Percentiles rank a stretch among this genome's conserved stretches.
Evolutionary conservation across 2,329 filamentous ascomycete genomes (phyloP).

Genomic region (Dothideomycetes sp.): DNA sequence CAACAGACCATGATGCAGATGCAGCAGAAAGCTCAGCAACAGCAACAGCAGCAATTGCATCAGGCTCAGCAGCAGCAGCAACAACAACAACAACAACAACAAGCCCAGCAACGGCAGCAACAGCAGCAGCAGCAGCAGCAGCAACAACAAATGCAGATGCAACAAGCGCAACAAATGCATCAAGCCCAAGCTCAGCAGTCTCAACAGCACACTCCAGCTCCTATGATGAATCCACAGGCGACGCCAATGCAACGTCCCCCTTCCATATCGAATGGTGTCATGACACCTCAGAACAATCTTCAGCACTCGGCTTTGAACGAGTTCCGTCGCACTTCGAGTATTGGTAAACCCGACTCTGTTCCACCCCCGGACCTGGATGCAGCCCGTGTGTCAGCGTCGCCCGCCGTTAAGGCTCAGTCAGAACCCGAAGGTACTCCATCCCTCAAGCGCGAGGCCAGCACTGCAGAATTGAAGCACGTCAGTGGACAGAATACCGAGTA

Average conservation of each 20-base stretch:
- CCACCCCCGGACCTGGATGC: conserved; percentile 9
- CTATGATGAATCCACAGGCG: conserved; percentile 23
- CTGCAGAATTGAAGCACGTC: conserved; percentile 5
- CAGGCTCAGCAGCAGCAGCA: conserved; percentile 14
- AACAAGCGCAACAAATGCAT: conserved; percentile 3
- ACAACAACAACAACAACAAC: conserved; percentile 2
- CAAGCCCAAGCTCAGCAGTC: conserved; percentile 6
- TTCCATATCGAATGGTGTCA: conserved; percentile 18
- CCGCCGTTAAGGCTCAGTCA: conserved; percentile 11
- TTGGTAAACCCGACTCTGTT: conserved; percentile 13
- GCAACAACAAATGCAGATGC: conserved; percentile 14
- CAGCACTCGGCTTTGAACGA: conserved; percentile 25
- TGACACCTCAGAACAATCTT: conserved; percentile 36
- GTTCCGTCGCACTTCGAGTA: conserved; percentile 23
- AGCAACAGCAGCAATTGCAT: conserved; percentile 18
- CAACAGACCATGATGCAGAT: conserved; percentile 23
- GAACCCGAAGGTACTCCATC: conserved; percentile 11
- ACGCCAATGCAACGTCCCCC: conserved; percentile 33
- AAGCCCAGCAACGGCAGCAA: conserved; percentile 8
- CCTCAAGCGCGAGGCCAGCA: conserved; percentile 15
- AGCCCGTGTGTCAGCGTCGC: conserved; percentile 11
- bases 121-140: conserved; percentile 17
- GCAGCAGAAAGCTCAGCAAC: conserved; percentile 22
- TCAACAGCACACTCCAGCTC: conserved; percentile 3
- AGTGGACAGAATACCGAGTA: conserved; percentile 13